Evolutionary conservation across 805 yeast genomes (phyloP), one percentile per base, ranked within the genome.

Genomic region (Candida nonsorbophila): DNA sequence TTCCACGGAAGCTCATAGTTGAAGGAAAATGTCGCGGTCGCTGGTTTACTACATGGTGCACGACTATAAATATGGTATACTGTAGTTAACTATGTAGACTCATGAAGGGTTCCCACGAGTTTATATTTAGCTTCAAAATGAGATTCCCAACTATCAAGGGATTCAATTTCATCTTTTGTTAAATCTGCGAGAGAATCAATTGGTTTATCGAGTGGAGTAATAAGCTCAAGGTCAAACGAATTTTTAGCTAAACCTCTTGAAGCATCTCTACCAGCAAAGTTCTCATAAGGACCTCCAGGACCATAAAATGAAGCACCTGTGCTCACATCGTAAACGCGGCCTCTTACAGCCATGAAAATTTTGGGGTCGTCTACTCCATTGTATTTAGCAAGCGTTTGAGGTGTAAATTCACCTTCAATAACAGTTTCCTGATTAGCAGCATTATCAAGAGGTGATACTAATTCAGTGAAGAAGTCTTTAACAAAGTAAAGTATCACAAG

Each of bases 231-330:
- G 28, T 87, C 97, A 57, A 88, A 90, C 11, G 94, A 83, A 55
- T 87, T 88, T 45, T 74, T 63, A 1, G 96, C 96, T 32, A 90
- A 69, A 0, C 97, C 97, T 41, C 97, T 68, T 1, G 94, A 81
- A 3, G 97, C 97, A 58, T 90, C 97, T 42, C 84, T 81, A 2
- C 97, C 97, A 1, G 97, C 97, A 67, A 90, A 90, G 49, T 84
- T 85, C 24, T 84, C 78, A 58, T 90, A 90, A 0, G 96, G 95
- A 0, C 97, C 97, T 17, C 90, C 84, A 5, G 97, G 97, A 0
- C 97, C 97, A 55, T 90, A 90, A 51, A 90, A 88, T 26, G 74
- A 72, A 40, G 88, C 74, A 0, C 94, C 94, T 7, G 67, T 63
- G 4, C 84, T 64, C 13, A 86, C 94, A 48, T 90, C 96, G 47